Evolutionary conservation across 2,329 filamentous ascomycete genomes (phyloP), one percentile per base, ranked within the genome.

Genomic region (Penicillium occitanis): DNA sequence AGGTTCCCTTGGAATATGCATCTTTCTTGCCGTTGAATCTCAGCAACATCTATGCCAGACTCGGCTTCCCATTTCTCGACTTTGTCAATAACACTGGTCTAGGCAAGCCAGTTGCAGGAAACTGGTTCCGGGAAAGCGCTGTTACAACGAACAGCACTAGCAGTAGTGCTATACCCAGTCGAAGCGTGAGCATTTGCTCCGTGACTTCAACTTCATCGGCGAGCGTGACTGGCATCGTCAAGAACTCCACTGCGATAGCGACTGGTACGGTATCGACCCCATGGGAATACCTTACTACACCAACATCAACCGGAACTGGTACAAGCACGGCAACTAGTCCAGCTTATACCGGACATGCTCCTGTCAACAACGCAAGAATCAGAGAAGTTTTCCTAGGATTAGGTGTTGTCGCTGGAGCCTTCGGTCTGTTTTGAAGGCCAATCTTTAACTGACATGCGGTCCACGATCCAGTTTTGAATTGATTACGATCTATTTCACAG

Each of bases 121-220:
- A 66, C 33, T 66, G 64, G 64, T 66, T 66, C 37, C 33, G 14
- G 5, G 46, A 61, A 55, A 28, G 55, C 6, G n/a, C 17, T 25
- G 13, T 33, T 22, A 37, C 22, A 11, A 30, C 28, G n/a, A 62
- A 11, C 33, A 50, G 10, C 30, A 51, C 44, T 3, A 62, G 60
- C 30, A 30, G 50, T 17, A 62, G 60, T 37, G 28, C 42, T 37
- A 17, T 51, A 40, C 28, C 60, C n/a, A 62, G 30, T 28, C 50
- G 50, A 53, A 53, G 50, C 7, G 33, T 35, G 5, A 50, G 44
- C n/a, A 5, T 62, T 42, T 53, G 60, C 44, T 62, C 60, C 35
- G 46, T 53, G 11, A 53, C 46, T 42, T 33, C 60, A 8, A 42
- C 44, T 25, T 19, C 46, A 37, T 51, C 44, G 17, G 19, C 46